Evolutionary conservation across 2,329 filamentous ascomycete species (phyloP), one percentile per base, ranked within the genome.

Genomic region (Penicillium brevicompactum): DNA sequence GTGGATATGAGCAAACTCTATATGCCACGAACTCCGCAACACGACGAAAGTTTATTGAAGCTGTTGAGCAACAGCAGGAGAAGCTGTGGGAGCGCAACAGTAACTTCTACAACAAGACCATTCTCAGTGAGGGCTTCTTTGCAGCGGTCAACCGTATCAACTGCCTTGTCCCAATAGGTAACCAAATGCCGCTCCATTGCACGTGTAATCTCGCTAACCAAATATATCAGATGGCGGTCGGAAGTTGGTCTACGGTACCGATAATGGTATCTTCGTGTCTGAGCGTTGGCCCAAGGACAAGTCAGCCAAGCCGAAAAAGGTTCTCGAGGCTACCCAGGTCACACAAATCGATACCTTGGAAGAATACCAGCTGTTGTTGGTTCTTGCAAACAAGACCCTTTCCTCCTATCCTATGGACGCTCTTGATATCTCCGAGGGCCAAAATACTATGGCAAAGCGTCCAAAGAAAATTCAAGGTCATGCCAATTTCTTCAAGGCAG

Each of bases 401-500:
- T 87, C 91, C 65, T 96, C 93, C 7, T 97, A 94, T 77, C 87
- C 91, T 1, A 81, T 96, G 49, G 88, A 93, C 59, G 92, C 91
- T 13, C 81, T 99, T 53, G 93, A 96, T 67, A 84, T 89, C 2
- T 89, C 89, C 60, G 92, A 97, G 68, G 79, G 80, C 46, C 82
- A 84, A 56, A 88, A 87, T 49, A 84, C 90, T 32, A 80, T 92
- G 53, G 86, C 86, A 14, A 96, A 94, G 74, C 86, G 92, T 41
- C 91, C 92, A 8, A 93, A 94, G 80, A 97, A 97, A 81, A 97
- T 99, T 61, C 89, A 92, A 74, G 96, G 90, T 67, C 92, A 97
- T 76, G 95, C 93, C 75, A 97, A 93, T 74, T 99, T 97, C 79
- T 99, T 99, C 86, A 96, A 95, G 77, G 90, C 92, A 16, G 94